Conservation (phyloP, 768 basidiomycete species). For the Auriscalpium microsporum region DNA sequence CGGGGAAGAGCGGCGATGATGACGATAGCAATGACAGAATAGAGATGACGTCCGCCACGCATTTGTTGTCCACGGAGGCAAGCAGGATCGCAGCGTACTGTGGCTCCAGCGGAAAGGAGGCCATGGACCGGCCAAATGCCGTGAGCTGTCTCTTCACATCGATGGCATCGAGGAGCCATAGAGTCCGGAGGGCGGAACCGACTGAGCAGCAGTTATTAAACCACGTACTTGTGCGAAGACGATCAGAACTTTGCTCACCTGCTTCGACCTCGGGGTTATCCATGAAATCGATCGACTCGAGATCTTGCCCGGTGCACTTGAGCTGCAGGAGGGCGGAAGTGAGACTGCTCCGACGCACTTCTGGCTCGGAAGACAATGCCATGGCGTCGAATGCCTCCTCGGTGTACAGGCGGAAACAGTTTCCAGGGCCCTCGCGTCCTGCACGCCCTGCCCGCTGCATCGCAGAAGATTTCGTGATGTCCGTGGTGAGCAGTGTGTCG, state of each 20-base stretch:
- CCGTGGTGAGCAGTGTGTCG: constrained; percentile 74
- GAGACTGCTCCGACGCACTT: constrained; percentile 83
- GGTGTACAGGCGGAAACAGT: constrained; percentile 90
- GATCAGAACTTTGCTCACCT: constrained; percentile 39
- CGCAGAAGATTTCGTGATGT: constrained; percentile 85
- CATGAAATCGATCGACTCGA: constrained; percentile 81
- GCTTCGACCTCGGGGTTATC: constrained; percentile 73
- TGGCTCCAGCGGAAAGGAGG: constrained; percentile 89
- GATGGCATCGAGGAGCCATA: constrained; percentile 77
- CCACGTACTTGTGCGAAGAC: background rate
- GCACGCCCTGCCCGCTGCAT: constrained; percentile 94
- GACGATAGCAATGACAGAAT: constrained; percentile 79
- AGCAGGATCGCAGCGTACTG: constrained; percentile 69
- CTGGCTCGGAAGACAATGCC: constrained; percentile 65
- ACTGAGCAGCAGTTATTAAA: constrained; percentile 30
- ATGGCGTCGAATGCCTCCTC: constrained; percentile 67
- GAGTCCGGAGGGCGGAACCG: constrained; percentile 52
- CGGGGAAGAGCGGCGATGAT: constrained; percentile 75
- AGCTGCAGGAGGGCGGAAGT: constrained; percentile 79
- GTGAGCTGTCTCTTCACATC: constrained; percentile 61
- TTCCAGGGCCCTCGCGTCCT: constrained; percentile 85
- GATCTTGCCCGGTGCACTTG: constrained; percentile 73
- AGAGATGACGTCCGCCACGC: constrained; percentile 71
- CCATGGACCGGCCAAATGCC: constrained; percentile 71
- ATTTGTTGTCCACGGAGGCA: constrained; percentile 64